A percentile compares a stretch with the other conserved stretches of the same genome.
These are phyloP conservation scores for Boletus sp. DNA, from an alignment of 768 basidiomycete genomes.

Conservation along the genomic window DNA sequence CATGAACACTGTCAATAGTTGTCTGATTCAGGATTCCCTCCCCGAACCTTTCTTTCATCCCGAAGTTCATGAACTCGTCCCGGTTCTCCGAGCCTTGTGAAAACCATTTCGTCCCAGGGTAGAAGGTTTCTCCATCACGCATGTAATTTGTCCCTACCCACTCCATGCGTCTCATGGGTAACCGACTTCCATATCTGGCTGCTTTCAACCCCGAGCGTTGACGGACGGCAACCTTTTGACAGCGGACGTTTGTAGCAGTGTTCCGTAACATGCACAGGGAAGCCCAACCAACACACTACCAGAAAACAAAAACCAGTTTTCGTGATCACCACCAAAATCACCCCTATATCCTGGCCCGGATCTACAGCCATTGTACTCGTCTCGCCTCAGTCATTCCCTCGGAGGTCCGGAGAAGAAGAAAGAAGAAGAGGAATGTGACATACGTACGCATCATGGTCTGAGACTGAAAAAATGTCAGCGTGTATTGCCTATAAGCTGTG, in stretches of 20 bases:
- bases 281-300: background rate
- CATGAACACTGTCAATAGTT: background rate
- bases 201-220: background rate
- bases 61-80: slow-evolving; percentile 3
- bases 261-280: background rate
- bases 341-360: slow-evolving; percentile 1
- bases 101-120: background rate
- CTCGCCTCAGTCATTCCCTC: slow-evolving; percentile 14
- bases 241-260: background rate
- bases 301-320: background rate
- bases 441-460: slow-evolving; percentile 8
- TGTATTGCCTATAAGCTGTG: slow-evolving; percentile 10
- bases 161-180: slow-evolving; percentile 1
- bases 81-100: slow-evolving; percentile 16
- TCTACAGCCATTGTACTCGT: background rate
- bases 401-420: slow-evolving; percentile 18
- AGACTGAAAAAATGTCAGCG: background rate
- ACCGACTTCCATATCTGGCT: slow-evolving; percentile 5
- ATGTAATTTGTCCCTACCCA: slow-evolving; percentile 6
- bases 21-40: background rate
- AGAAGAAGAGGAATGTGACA: slow-evolving; percentile 2
- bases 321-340: background rate
- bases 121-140: slow-evolving; percentile 8
- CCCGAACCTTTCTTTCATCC: background rate
- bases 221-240: background rate